Evolutionary conservation across 73 alveolate genomes (phyloP).

Genomic region (Paramecium bursaria): DNA sequence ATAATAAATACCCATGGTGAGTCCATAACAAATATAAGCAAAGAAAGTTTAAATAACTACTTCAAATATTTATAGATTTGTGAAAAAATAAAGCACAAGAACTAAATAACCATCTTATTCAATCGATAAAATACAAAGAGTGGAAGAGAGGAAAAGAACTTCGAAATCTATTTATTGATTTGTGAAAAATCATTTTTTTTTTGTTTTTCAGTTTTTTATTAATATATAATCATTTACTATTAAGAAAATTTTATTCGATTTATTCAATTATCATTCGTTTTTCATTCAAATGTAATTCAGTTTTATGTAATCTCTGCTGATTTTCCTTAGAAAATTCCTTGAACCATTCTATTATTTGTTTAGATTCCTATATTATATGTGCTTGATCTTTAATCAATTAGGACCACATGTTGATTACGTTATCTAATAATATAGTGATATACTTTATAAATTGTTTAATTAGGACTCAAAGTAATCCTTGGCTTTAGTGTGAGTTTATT

Average conservation of each 20-base stretch:
- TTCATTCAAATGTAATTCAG: no score
- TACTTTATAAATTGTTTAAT: conserved; percentile 6
- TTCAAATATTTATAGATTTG: no score
- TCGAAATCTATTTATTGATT: conserved; percentile 36
- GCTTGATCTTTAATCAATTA: background rate
- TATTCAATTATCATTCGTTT: background rate
- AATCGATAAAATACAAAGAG: no score
- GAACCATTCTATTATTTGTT: background rate
- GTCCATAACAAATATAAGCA: no score
- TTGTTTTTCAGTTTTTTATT: no score
- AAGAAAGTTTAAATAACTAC: no score
- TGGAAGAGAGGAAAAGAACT: no score
- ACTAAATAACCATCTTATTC: no score
- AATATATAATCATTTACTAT: no score
- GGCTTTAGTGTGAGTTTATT: conserved; percentile 18
- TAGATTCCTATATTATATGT: background rate
- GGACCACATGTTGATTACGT: conserved; percentile 12
- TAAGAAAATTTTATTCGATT: background rate
- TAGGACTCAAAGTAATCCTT: conserved; percentile 21
- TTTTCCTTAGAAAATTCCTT: background rate
- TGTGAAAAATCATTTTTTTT: no score
- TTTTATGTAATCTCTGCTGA: background rate
- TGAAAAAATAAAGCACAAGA: no score
- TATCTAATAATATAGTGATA: background rate
- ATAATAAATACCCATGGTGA: no score